Conservation (phyloP, 2,329 filamentous ascomycete species). For the Calonectria henricotiae region DNA sequence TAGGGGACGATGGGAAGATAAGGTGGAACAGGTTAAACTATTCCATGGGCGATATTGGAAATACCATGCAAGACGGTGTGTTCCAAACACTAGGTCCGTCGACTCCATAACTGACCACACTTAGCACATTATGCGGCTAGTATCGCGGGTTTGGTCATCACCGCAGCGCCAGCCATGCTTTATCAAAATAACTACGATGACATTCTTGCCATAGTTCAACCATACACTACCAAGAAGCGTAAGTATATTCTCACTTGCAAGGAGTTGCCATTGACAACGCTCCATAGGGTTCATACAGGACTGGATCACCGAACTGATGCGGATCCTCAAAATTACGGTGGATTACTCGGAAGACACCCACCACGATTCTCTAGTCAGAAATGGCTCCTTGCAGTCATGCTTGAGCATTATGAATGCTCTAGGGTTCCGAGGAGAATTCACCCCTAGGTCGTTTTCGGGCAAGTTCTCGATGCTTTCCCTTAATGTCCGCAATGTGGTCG, state of each 20-base stretch:
- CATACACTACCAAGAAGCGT: conserved; percentile 59
- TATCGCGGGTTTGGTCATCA: conserved; percentile 74
- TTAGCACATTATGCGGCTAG: conserved; percentile 72
- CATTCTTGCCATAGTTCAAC: conserved; percentile 78
- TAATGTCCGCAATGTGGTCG: conserved; percentile 81
- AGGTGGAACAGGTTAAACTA: conserved; percentile 74
- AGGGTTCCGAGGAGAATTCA: conserved; percentile 78
- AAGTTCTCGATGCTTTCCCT: conserved; percentile 84
- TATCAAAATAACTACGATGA: conserved; percentile 76
- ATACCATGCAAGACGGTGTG: conserved; percentile 67
- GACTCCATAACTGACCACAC: conserved; percentile 37
- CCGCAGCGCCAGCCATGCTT: conserved; percentile 64
- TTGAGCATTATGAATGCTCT: conserved; percentile 86
- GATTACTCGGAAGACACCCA: conserved; percentile 87
- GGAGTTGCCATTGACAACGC: conserved; percentile 38
- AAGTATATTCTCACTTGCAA: conserved; percentile 5
- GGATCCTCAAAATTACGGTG: conserved; percentile 80
- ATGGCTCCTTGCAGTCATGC: conserved; percentile 81
- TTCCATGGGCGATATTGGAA: conserved; percentile 65
- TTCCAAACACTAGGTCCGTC: neutral
- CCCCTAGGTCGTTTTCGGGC: conserved; percentile 76
- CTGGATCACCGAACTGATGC: conserved; percentile 78
- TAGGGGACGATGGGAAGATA: conserved; percentile 73
- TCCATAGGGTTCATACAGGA: conserved; percentile 72
- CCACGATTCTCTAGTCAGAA: conserved; percentile 81